A percentile compares a stretch with the other conserved stretches of the same genome.
phyloP scores from a whole-genome alignment of 257 asterid genomes.

The Ballota nigra region DNA sequence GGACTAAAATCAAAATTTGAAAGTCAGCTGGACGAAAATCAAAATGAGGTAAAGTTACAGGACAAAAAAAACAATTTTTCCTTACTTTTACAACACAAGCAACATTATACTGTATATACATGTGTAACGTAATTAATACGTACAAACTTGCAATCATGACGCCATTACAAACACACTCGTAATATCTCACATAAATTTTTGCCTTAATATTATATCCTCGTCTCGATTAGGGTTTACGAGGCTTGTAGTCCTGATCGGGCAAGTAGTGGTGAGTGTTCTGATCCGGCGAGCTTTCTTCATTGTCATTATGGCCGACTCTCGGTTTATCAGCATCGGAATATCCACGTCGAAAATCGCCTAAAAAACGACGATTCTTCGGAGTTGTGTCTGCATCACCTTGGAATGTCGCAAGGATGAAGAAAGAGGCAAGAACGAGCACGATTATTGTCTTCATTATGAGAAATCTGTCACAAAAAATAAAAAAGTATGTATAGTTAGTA shows the following conservation, averaged over 20 bases:
- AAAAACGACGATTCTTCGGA: constrained; percentile 2
- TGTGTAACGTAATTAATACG: too few relatives aligned
- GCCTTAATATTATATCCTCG: too few relatives aligned
- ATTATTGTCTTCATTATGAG: constrained; percentile 19
- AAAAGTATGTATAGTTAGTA: background rate
- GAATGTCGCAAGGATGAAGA: constrained; percentile 17
- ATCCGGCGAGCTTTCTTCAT: background rate
- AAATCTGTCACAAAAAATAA: background rate
- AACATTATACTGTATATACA: too few relatives aligned
- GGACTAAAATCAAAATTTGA: too few relatives aligned
- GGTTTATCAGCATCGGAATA: background rate
- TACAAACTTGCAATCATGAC: too few relatives aligned
- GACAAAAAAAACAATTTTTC: too few relatives aligned
- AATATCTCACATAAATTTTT: too few relatives aligned
- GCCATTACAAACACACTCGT: background rate
- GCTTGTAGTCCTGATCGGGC: constrained; percentile 23
- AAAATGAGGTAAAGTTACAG: too few relatives aligned
- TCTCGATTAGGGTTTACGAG: background rate
- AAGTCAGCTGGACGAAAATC: too few relatives aligned
- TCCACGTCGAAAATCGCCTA: background rate
- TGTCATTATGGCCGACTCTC: background rate
- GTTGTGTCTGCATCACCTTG: constrained; percentile 11
- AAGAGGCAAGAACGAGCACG: constrained; percentile 11
- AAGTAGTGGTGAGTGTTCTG: constrained; percentile 24
- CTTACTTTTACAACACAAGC: too few relatives aligned